These are phyloP conservation scores for Tylopilus sp. DNA, from an alignment of 768 basidiomycete genomes.

Conservation along the genomic window DNA sequence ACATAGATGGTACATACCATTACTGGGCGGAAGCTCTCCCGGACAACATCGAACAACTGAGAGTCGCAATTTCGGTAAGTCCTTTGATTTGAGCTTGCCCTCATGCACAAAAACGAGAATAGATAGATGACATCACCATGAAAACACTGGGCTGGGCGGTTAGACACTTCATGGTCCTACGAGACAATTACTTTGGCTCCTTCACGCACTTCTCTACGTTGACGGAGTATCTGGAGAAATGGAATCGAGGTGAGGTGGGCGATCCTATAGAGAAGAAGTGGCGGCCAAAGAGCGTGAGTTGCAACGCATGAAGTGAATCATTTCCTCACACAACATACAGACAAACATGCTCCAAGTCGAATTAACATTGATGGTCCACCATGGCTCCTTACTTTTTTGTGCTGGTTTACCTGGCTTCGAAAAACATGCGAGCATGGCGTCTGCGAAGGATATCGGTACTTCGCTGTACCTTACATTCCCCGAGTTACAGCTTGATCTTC, in stretches of 20 bases:
- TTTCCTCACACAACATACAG: constrained; percentile 39
- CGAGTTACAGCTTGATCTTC: constrained; percentile 69
- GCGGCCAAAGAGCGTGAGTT: constrained; percentile 67
- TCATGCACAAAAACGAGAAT: constrained; percentile 1
- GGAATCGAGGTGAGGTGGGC: constrained; percentile 57
- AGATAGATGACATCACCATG: constrained; percentile 57
- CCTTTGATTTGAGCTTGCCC: neutral
- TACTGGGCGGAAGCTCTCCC: constrained; percentile 65
- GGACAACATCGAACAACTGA: constrained; percentile 77
- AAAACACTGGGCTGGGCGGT: constrained; percentile 85
- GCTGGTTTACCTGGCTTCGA: constrained; percentile 66
- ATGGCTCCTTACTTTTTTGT: constrained; percentile 60
- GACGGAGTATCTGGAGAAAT: constrained; percentile 77
- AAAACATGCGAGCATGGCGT: constrained; percentile 16
- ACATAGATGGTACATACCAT: constrained; percentile 66
- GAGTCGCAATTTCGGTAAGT: constrained; percentile 57
- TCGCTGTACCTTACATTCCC: constrained; percentile 58
- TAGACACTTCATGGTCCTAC: constrained; percentile 81
- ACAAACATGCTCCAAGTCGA: constrained; percentile 81
- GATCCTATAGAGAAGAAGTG: constrained; percentile 83
- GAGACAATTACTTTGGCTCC: constrained; percentile 91
- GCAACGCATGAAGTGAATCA: neutral
- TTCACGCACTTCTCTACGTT: constrained; percentile 93
- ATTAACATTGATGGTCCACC: constrained; percentile 49
- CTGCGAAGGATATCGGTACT: constrained; percentile 44